These are phyloP conservation scores for Chenopodium berlandieri DNA, from an alignment of 148 eudicot species.

Conservation along the genomic window DNA sequence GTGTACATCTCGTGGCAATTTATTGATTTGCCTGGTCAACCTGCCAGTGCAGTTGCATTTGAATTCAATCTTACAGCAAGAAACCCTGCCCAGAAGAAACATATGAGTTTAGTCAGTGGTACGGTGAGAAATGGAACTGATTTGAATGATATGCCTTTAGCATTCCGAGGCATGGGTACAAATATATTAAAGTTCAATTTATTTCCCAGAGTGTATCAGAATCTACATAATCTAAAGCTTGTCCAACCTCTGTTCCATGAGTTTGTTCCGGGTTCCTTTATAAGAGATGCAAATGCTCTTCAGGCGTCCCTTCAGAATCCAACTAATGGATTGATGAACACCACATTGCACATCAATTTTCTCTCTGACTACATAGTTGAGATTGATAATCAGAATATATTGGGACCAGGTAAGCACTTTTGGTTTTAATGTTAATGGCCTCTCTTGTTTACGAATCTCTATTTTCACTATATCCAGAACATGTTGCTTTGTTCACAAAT, in stretches of 20 bases:
- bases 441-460: not conserved
- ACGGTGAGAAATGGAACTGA: slow-evolving; percentile 56
- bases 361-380: slow-evolving; percentile 75
- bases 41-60: slow-evolving; percentile 88
- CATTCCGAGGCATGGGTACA: slow-evolving; percentile 71
- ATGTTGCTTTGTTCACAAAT: not conserved
- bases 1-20: slow-evolving; percentile 81
- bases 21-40: slow-evolving; percentile 71
- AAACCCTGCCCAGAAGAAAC: slow-evolving; percentile 44
- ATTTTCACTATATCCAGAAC: not conserved
- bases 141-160: slow-evolving; percentile 38
- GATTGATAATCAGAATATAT: slow-evolving; percentile 59
- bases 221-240: slow-evolving; percentile 66
- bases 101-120: slow-evolving; percentile 78
- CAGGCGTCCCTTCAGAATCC: slow-evolving; percentile 65
- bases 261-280: slow-evolving; percentile 79
- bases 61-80: slow-evolving; percentile 81
- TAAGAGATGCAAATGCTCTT: slow-evolving; percentile 56
- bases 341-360: slow-evolving; percentile 64
- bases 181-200: slow-evolving; percentile 84
- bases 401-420: slow-evolving; percentile 78
- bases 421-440: not conserved
- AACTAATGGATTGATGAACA: slow-evolving; percentile 62
- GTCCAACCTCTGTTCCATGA: slow-evolving; percentile 89
- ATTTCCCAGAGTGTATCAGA: slow-evolving; percentile 75